Percentiles rank a stretch among this genome's conserved stretches.
phyloP scores from a whole-genome alignment of 306 rosid genomes.

The apple (Malus domestica) region ASM211411v1 NC_041799.1:39412501-39413000 shows the following conservation, averaged over 20 bases:
- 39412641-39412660: slow-evolving; percentile 68
- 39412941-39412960: slow-evolving; percentile 71
- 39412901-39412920: slow-evolving; percentile 47
- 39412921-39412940: slow-evolving; percentile 33
- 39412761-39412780: slow-evolving; percentile 66
- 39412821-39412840: slow-evolving; percentile 41
- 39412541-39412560: slow-evolving; percentile 70
- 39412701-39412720: too few species aligned
- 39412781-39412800: slow-evolving; percentile 37
- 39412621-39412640: slow-evolving; percentile 76
- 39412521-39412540: slow-evolving; percentile 75
- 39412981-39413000: slow-evolving; percentile 76
- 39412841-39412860: slow-evolving; percentile 53
- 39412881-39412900: slow-evolving; percentile 65
- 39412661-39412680: slow-evolving; percentile 33
- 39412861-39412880: slow-evolving; percentile 53
- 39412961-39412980: slow-evolving; percentile 54
- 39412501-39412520: slow-evolving; percentile 52
- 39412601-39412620: slow-evolving; percentile 96
- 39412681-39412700: too few species aligned
- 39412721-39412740: too few species aligned
- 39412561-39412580: slow-evolving; percentile 79
- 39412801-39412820: slow-evolving; percentile 82
- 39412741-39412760: slow-evolving; percentile 66
- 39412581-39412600: slow-evolving; percentile 86